A percentile compares a stretch with the other conserved stretches of the same genome.
Evolutionary conservation across 2,329 filamentous ascomycete genomes (phyloP).

Genomic region (Pseudogymnoascus pannorum): DNA sequence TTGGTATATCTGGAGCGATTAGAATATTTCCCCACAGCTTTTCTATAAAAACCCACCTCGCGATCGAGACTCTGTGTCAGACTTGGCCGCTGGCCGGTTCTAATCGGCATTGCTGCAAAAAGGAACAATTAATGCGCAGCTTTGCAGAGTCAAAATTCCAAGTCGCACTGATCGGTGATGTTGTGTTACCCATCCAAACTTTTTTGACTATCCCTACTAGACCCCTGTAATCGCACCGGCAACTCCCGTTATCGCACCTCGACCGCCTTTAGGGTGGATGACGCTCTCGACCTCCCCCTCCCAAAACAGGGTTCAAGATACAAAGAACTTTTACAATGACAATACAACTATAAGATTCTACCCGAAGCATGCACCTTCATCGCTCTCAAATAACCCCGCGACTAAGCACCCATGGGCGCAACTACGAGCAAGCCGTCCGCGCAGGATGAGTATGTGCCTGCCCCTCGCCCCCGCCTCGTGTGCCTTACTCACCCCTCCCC

Average conservation of each 20-base stretch:
- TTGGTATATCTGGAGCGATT: conserved; percentile 55
- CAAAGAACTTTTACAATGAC: conserved; percentile 11
- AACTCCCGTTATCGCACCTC: conserved; percentile 13
- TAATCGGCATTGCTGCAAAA: conserved; percentile 4
- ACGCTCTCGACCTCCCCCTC: not conserved
- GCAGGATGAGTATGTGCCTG: conserved; percentile 70
- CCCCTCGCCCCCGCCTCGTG: conserved; percentile 10
- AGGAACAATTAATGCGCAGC: not conserved
- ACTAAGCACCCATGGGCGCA: conserved; percentile 50
- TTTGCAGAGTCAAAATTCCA: not conserved
- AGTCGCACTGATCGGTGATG: not conserved
- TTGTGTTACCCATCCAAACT: conserved; percentile 1
- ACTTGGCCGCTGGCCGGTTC: conserved; percentile 33
- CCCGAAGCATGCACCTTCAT: not conserved
- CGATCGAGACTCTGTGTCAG: conserved; percentile 53
- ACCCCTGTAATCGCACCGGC: not conserved
- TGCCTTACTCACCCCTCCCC: conserved; percentile 13
- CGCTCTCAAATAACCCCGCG: not conserved
- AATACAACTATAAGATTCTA: conserved; percentile 4
- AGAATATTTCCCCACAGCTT: conserved; percentile 13
- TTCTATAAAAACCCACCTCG: conserved; percentile 38
- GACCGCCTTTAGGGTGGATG: not conserved
- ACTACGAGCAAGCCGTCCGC: conserved; percentile 61
- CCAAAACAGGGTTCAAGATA: conserved; percentile 4
- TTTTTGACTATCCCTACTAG: not conserved